Conservation (phyloP, 495 filamentous ascomycete species). For the Entonaema liquescens region DNA sequence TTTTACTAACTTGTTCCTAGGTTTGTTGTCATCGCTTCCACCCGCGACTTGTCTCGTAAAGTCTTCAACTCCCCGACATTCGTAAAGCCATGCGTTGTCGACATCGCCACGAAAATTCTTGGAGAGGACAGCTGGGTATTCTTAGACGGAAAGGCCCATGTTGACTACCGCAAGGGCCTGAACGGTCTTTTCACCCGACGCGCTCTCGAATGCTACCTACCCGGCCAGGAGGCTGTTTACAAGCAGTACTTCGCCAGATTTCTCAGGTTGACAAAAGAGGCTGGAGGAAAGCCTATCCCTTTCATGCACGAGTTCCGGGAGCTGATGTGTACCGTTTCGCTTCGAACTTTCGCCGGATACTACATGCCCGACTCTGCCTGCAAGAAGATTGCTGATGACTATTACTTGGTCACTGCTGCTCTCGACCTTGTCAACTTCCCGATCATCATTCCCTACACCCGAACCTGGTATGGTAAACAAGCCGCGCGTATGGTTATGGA, state of each 20-base stretch:
- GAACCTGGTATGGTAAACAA: constrained; percentile 97
- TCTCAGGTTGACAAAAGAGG: constrained; percentile 74
- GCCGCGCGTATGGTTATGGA: constrained; percentile 90
- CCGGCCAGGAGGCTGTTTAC: constrained; percentile 92
- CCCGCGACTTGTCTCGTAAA: constrained; percentile 94
- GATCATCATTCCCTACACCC: constrained; percentile 94
- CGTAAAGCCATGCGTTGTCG: constrained; percentile 97
- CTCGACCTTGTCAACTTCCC: constrained; percentile 99
- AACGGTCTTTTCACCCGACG: constrained; percentile 94
- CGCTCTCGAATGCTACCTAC: constrained; percentile 87
- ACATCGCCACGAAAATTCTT: constrained; percentile 92
- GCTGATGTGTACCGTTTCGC: constrained; percentile 93
- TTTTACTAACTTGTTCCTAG: constrained; percentile 53
- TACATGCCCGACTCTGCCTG: constrained; percentile 89
- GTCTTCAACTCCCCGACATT: constrained; percentile 94
- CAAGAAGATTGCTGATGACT: constrained; percentile 96
- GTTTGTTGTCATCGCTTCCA: constrained; percentile 97
- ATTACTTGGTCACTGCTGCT: constrained; percentile 94
- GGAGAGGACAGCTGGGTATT: constrained; percentile 97
- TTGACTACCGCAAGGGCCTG: constrained; percentile 96
- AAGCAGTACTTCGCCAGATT: constrained; percentile 84
- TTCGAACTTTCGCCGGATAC: constrained; percentile 95
- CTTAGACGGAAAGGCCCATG: constrained; percentile 92
- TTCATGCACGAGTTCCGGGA: constrained; percentile 96
- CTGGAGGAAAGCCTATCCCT: constrained; percentile 73